Base-by-base conservation (phyloP, 2,329 filamentous ascomycete genomes). In the Fusarium staphyleae region DNA sequence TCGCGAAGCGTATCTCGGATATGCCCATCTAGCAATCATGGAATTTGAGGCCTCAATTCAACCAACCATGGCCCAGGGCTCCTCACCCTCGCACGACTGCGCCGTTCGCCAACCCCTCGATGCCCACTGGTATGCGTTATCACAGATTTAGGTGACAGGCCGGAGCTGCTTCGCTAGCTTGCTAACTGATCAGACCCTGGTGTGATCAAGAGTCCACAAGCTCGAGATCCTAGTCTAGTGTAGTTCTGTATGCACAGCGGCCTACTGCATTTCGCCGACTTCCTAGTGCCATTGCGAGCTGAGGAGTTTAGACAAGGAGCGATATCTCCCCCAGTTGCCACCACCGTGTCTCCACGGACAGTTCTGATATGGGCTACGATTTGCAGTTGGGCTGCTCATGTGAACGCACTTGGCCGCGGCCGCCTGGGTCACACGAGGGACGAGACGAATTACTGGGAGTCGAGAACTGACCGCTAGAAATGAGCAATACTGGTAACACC, bases 201-300 rank as follows among this genome's bases (percentile, higher is more conserved):
- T 62, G 62, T 67, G 65, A 67, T 60, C 55, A 57, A 62, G 57
- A 52, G 45, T 61, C 63, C 60, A 45, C 58, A 62, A 68, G 63
- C 60, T 63, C 56, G 16, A 61, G 57, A 66, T 63, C 53, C 56
- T 50, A 52, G 57, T 52, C 56, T 50, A 52, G 57, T 43, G 57
- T 62, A n/a, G n/a, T n/a, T n/a, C n/a, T n/a, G 62, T 56, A 56
- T 29, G n/a, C 39, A 24, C 37, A 45, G 19, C 26, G 48, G 28
- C 14, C 49, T 37, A 30, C 42, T 52, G 49, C 50, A 53, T 22
- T 32, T 47, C 58, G 63, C 44, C 55, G 49, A 50, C 56, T 26
- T 30, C 32, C 52, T 51, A 48, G 50, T 22, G 51, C 43, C 39
- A 30, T 48, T 41, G 40, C 41, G 50, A 62, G 49, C 42, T 29